These are phyloP conservation scores for Rhizopogon vulgaris DNA, from an alignment of 768 basidiomycete genomes.

Conservation along the genomic window DNA sequence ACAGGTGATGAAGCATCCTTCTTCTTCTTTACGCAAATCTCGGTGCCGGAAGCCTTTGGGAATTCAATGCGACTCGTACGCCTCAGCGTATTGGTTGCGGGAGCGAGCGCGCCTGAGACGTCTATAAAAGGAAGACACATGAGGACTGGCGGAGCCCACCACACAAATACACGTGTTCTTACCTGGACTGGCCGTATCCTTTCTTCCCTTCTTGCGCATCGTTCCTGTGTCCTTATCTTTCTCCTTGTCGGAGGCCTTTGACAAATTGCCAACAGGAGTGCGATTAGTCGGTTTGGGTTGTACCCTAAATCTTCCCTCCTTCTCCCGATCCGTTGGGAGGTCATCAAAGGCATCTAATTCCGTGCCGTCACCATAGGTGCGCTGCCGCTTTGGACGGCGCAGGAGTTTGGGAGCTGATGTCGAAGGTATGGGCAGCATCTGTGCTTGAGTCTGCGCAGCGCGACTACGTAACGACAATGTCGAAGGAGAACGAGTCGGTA, in stretches of 20 bases:
- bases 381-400: conserved; percentile 69
- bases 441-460: conserved; percentile 12
- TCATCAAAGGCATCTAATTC: conserved; percentile 88
- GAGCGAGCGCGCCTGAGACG: conserved; percentile 25
- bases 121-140: conserved; percentile 9
- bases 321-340: conserved; percentile 78
- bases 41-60: conserved; percentile 31
- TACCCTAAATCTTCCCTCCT: conserved; percentile 68
- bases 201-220: conserved; percentile 49
- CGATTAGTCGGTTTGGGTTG: conserved; percentile 67
- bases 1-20: conserved; percentile 41
- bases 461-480: conserved; percentile 39
- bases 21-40: conserved; percentile 47
- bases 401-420: conserved; percentile 58
- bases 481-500: conserved; percentile 56
- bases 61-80: conserved; percentile 54
- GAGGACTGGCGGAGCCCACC: conserved; percentile 1
- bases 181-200: conserved; percentile 43
- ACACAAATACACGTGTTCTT: conserved; percentile 13
- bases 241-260: conserved; percentile 31
- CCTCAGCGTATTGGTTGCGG: conserved; percentile 49
- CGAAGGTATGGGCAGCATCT: conserved; percentile 31
- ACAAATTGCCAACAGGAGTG: conserved; percentile 47
- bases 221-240: conserved; percentile 48
- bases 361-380: conserved; percentile 80